Evolutionary conservation across 345 rosid species (phyloP).

Genomic region (Citrus inodora): DNA sequence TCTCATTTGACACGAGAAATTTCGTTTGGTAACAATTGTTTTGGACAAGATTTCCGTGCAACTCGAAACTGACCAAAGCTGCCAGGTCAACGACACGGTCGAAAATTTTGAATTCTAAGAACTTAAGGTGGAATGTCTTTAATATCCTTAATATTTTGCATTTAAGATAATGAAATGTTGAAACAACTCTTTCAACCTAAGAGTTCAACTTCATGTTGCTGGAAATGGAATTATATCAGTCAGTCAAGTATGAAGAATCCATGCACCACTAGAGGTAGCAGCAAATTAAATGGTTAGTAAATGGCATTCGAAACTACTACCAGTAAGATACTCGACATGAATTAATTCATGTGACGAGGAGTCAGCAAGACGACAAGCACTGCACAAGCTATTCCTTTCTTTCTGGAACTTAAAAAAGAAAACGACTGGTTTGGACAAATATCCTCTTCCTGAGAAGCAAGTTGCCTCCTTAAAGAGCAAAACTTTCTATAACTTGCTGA

Average conservation of each 20-base stretch:
- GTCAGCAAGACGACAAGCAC: neutral
- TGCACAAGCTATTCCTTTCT: neutral
- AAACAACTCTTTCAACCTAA: neutral
- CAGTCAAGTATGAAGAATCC: neutral
- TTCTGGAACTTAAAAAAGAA: neutral
- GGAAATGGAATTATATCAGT: neutral
- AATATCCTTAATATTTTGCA: no score
- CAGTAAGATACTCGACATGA: neutral
- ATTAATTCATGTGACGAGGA: neutral
- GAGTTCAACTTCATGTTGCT: neutral
- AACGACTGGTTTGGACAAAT: neutral
- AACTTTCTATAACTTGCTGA: slow-evolving; percentile 18
- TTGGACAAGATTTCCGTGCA: neutral
- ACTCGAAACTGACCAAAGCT: neutral
- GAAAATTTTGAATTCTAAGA: neutral
- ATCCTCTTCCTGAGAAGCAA: neutral
- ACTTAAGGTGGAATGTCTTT: no score
- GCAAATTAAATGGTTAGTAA: neutral
- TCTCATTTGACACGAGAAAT: neutral
- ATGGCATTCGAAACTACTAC: neutral
- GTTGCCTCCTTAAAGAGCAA: neutral
- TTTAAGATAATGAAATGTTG: neutral
- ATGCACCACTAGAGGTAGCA: neutral
- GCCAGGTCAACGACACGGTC: no score
- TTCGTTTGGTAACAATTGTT: neutral